These are phyloP conservation scores for Exophiala viscosa DNA, from an alignment of 2,329 filamentous ascomycete species.

Conservation along the genomic window DNA sequence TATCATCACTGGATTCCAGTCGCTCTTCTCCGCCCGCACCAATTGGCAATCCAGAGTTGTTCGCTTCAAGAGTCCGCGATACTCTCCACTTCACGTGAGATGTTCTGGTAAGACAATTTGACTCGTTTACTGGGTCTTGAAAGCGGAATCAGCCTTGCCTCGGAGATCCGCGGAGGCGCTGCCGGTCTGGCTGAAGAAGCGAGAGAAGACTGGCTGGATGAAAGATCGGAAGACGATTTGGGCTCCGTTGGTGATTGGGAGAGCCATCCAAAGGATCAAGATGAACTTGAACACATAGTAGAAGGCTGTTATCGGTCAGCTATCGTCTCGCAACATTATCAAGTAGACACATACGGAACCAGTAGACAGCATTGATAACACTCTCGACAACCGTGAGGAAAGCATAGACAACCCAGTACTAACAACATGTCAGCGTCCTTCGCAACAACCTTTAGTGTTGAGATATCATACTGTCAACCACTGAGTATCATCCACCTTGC, in stretches of 20 bases:
- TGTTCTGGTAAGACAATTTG: constrained; percentile 16
- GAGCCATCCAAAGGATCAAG: constrained; percentile 94
- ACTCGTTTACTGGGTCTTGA: constrained; percentile 53
- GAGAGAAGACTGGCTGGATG: constrained; percentile 83
- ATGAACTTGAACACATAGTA: constrained; percentile 99
- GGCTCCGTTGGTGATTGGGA: constrained; percentile 93
- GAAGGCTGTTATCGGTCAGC: constrained; percentile 58
- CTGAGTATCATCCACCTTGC: constrained; percentile 63
- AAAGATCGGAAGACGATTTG: constrained; percentile 96
- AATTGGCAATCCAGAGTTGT: neutral
- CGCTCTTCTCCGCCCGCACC: neutral
- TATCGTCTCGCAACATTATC: neutral
- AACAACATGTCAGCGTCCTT: constrained; percentile 22
- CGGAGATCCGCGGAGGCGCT: constrained; percentile 84
- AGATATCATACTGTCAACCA: constrained; percentile 56
- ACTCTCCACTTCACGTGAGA: constrained; percentile 13
- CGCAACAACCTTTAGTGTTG: neutral
- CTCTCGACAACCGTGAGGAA: constrained; percentile 65
- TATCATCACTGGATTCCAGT: neutral
- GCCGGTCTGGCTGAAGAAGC: constrained; percentile 72
- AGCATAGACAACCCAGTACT: constrained; percentile 67
- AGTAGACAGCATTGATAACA: constrained; percentile 64
- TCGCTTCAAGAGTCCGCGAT: constrained; percentile 21
- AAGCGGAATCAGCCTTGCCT: constrained; percentile 74
- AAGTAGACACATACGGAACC: constrained; percentile 53